Evolutionary conservation across 257 asterid species (phyloP).

Genomic region (Echites panduratus): DNA sequence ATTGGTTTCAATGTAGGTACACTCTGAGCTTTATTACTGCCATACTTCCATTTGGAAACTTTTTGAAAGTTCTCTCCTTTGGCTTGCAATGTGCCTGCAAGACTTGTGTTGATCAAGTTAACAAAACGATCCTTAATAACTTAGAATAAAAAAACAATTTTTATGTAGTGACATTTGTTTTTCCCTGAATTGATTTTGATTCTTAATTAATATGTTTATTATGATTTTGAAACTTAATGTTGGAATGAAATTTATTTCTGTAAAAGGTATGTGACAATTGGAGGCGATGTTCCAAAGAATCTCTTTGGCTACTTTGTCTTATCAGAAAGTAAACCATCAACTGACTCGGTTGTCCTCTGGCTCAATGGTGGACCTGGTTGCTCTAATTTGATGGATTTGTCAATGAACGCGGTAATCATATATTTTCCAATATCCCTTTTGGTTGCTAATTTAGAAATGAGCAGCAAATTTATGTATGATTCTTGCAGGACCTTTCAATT

Average conservation of each 20-base stretch:
- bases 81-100: not conserved
- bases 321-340: slow-evolving; percentile 42
- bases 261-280: slow-evolving; percentile 37
- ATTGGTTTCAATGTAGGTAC: slow-evolving; percentile 67
- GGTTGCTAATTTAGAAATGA: not conserved
- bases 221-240: too few species aligned
- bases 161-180: not conserved
- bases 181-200: not conserved
- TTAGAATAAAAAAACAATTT: not conserved
- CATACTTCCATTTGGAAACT: not conserved
- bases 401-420: slow-evolving; percentile 44
- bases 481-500: slow-evolving; percentile 52
- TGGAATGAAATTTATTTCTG: too few species aligned
- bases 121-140: too few species aligned
- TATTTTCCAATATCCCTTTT: too few species aligned
- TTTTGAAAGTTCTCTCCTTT: not conserved
- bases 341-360: slow-evolving; percentile 56
- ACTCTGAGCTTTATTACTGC: not conserved
- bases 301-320: slow-evolving; percentile 52
- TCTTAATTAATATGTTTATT: too few species aligned
- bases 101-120: too few species aligned
- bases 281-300: slow-evolving; percentile 32
- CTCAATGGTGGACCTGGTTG: slow-evolving; percentile 69
- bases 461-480: not conserved
- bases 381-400: slow-evolving; percentile 67